Evolutionary conservation across 495 filamentous ascomycete genomes (phyloP).

Genomic region (Cercophora scortea): DNA sequence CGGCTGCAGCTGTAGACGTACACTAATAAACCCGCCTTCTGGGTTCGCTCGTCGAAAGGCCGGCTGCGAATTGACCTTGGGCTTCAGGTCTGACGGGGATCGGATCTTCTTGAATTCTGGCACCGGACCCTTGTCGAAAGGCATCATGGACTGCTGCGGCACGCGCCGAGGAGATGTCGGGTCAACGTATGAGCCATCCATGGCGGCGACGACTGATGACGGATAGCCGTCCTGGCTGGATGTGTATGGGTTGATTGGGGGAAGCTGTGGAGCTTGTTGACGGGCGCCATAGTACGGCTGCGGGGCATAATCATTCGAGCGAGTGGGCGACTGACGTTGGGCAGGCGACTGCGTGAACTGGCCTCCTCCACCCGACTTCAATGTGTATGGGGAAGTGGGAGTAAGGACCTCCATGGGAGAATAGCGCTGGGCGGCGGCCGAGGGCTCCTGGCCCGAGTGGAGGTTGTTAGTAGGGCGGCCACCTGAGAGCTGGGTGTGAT

Average conservation of each 20-base stretch:
- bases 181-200: constrained; percentile 69
- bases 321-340: constrained; percentile 6
- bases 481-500: constrained; percentile 48
- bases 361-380: constrained; percentile 29
- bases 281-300: constrained; percentile 42
- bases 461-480: constrained; percentile 35
- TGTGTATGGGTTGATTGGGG: constrained; percentile 61
- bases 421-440: constrained; percentile 80
- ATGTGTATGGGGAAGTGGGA: constrained; percentile 44
- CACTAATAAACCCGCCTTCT: constrained; percentile 97
- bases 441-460: constrained; percentile 64
- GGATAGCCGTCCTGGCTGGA: constrained; percentile 57
- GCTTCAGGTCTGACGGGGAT: constrained; percentile 64
- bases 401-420: constrained; percentile 84
- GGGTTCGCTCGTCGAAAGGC: constrained; percentile 90
- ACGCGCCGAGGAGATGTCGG: constrained; percentile 61
- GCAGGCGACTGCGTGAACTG: constrained; percentile 46
- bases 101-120: constrained; percentile 80
- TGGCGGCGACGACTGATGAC: constrained; percentile 55
- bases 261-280: constrained; percentile 48
- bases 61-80: constrained; percentile 78
- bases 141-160: constrained; percentile 40
- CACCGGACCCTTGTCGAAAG: constrained; percentile 59
- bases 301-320: constrained; percentile 36
- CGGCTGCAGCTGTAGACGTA: constrained; percentile 37